These are phyloP conservation scores for Tolypocladium ophioglossoides DNA, from an alignment of 2,329 filamentous ascomycete species.

Conservation along the genomic window DNA sequence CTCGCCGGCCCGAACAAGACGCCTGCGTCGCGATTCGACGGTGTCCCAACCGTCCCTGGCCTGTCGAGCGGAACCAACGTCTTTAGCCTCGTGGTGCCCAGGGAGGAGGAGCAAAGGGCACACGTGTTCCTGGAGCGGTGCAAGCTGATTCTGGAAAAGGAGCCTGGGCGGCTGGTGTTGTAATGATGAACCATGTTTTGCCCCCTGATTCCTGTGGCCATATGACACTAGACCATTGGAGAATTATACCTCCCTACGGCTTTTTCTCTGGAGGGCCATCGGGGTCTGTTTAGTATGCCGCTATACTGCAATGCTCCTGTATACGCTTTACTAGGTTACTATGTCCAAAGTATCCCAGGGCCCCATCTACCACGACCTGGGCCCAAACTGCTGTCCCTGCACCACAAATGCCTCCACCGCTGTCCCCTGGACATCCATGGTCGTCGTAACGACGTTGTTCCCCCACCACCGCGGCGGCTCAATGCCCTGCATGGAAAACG, in stretches of 20 bases:
- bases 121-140: slow-evolving; percentile 75
- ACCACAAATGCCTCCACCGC: slow-evolving; percentile 45
- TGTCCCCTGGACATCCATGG: slow-evolving; percentile 49
- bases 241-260: background rate
- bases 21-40: slow-evolving; percentile 10
- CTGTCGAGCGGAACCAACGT: slow-evolving; percentile 55
- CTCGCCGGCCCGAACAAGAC: slow-evolving; percentile 38
- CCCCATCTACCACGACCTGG: slow-evolving; percentile 34
- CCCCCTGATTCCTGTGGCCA: slow-evolving; percentile 15
- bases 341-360: background rate
- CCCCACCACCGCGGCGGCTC: slow-evolving; percentile 61
- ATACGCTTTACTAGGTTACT: background rate
- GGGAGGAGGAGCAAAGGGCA: slow-evolving; percentile 72
- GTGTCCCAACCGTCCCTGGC: slow-evolving; percentile 27
- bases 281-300: background rate
- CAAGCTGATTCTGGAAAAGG: slow-evolving; percentile 71
- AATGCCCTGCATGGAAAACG: slow-evolving; percentile 53
- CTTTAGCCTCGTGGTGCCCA: slow-evolving; percentile 72
- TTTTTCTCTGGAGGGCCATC: background rate
- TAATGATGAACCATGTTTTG: slow-evolving; percentile 23
- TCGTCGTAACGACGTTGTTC: slow-evolving; percentile 45
- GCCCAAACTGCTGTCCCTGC: slow-evolving; percentile 51
- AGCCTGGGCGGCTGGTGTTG: slow-evolving; percentile 65
- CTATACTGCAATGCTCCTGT: background rate
- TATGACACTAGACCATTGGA: slow-evolving; percentile 10